Evolutionary conservation across 257 asterid species (phyloP).

Genomic region (Solanum habrochaites): DNA sequence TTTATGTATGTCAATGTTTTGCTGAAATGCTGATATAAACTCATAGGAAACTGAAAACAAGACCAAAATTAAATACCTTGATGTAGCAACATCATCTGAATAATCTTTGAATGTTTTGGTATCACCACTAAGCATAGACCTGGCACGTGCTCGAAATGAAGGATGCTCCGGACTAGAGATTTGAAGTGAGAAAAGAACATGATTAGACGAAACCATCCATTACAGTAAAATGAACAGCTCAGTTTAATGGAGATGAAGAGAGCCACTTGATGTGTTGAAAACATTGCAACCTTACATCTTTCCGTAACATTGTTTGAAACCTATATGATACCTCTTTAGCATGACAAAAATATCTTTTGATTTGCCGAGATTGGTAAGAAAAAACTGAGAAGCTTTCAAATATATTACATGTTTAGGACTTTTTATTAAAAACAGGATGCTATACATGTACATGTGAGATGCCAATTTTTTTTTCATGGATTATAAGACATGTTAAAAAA

Average conservation of each 20-base stretch:
- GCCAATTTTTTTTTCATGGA: background rate
- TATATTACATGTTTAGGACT: background rate
- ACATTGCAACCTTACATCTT: background rate
- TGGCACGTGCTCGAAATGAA: constrained; percentile 56
- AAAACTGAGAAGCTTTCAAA: background rate
- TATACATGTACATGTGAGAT: background rate
- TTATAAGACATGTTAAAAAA: background rate
- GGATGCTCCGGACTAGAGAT: constrained; percentile 89
- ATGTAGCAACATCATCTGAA: constrained; percentile 42
- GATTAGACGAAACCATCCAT: background rate
- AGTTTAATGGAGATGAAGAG: background rate
- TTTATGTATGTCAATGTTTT: background rate
- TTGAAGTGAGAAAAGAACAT: background rate
- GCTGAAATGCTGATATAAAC: background rate
- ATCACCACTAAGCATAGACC: constrained; percentile 89
- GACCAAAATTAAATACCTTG: constrained; percentile 32
- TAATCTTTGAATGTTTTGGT: constrained; percentile 42
- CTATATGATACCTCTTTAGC: background rate
- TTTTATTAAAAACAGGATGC: background rate
- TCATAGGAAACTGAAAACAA: background rate
- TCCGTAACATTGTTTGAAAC: background rate
- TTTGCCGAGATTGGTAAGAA: background rate
- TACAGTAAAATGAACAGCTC: background rate
- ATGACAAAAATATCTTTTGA: background rate
- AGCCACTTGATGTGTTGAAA: background rate